A percentile compares a stretch with the other conserved stretches of the same genome.
These are phyloP conservation scores for Daldinia loculata DNA, from an alignment of 495 filamentous ascomycete genomes.

Conservation along the genomic window DNA sequence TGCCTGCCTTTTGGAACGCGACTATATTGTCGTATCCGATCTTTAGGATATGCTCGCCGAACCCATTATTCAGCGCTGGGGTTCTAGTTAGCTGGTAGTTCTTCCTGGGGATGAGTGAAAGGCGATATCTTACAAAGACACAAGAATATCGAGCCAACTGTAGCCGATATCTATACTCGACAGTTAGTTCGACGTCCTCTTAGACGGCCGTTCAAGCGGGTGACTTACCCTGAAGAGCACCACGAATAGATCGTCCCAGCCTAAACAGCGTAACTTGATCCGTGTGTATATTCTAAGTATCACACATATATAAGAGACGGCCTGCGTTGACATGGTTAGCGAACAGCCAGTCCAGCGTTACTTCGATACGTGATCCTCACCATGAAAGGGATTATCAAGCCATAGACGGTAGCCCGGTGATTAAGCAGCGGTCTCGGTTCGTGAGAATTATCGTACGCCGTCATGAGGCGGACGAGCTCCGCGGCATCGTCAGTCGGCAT, in stretches of 20 bases:
- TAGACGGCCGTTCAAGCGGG: background rate
- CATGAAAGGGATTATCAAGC: constrained; percentile 38
- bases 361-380: constrained; percentile 19
- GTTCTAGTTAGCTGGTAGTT: constrained; percentile 15
- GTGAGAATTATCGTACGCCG: constrained; percentile 39
- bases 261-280: constrained; percentile 34
- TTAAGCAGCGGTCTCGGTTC: constrained; percentile 34
- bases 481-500: constrained; percentile 15
- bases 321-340: constrained; percentile 19
- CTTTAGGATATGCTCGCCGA: constrained; percentile 42
- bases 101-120: background rate
- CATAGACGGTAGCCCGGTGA: constrained; percentile 29
- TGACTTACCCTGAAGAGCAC: constrained; percentile 42
- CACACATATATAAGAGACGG: constrained; percentile 44
- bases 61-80: constrained; percentile 43
- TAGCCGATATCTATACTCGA: constrained; percentile 35
- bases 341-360: background rate
- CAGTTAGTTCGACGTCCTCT: background rate
- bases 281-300: constrained; percentile 40
- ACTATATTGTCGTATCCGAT: constrained; percentile 27
- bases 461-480: constrained; percentile 34
- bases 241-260: constrained; percentile 47
- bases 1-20: constrained; percentile 41
- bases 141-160: constrained; percentile 36
- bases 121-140: constrained; percentile 34